These are phyloP conservation scores for Tagetes patula DNA, from an alignment of 129 eudicot genomes.

Conservation along the genomic window DNA sequence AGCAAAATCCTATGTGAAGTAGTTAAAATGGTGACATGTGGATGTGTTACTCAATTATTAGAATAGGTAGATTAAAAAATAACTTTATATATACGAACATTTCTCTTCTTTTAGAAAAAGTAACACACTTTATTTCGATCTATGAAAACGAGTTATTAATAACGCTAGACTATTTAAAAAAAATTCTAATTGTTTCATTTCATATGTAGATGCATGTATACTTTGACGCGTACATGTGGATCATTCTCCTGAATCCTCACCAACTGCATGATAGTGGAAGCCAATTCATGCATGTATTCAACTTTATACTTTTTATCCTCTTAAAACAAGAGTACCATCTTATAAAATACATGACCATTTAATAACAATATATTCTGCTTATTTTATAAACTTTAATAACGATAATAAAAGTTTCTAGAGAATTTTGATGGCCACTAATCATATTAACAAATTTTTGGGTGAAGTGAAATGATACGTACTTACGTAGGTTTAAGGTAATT, in stretches of 20 bases:
- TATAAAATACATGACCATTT: conserved; percentile 1
- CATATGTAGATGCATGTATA: not conserved
- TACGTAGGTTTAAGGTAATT: not conserved
- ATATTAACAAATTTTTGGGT: not conserved
- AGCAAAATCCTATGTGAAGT: too few species aligned
- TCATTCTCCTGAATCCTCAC: conserved; percentile 18
- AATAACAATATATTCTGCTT: not conserved
- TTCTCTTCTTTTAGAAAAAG: too few species aligned
- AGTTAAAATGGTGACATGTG: too few species aligned
- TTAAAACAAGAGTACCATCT: not conserved
- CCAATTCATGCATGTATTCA: conserved; percentile 4
- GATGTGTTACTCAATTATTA: too few species aligned
- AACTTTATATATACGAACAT: too few species aligned
- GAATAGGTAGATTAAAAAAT: too few species aligned
- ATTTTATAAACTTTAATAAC: not conserved
- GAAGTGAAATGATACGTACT: not conserved
- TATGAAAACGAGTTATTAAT: not conserved
- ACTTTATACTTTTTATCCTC: not conserved
- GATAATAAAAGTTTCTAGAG: not conserved
- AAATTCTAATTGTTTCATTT: not conserved
- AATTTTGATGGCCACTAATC: not conserved
- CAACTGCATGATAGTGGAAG: conserved; percentile 25
- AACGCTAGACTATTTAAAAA: not conserved
- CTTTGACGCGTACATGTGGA: conserved; percentile 17
- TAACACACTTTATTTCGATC: not conserved